These are phyloP conservation scores for Globisporangium heterothallicum DNA, from an alignment of 352 stramenopile genomes.

Conservation along the genomic window DNA sequence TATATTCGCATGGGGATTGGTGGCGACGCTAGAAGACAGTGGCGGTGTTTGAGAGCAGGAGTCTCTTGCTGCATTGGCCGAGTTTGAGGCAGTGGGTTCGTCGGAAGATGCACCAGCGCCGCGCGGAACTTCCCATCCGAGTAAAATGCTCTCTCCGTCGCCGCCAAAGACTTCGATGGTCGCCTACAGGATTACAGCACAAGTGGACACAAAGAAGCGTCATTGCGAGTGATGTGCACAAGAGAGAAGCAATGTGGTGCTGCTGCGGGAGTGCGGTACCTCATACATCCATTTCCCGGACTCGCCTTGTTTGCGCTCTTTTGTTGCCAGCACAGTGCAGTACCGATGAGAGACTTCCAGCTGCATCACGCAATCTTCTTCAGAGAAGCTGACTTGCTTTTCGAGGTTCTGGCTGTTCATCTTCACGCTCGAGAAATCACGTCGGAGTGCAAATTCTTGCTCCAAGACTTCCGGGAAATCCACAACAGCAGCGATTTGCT, in stretches of 20 bases:
- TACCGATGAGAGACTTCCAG: conserved; percentile 62
- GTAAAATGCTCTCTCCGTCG: conserved; percentile 64
- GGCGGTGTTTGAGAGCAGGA: background rate
- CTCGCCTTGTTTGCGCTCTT: conserved; percentile 60
- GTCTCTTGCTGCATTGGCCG: background rate
- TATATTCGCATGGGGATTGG: background rate
- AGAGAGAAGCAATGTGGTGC: too few species aligned
- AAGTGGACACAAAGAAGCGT: background rate
- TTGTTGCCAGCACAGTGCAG: conserved; percentile 66
- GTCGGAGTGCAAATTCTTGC: conserved; percentile 50
- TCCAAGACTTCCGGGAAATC: conserved; percentile 60
- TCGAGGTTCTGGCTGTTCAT: conserved; percentile 58
- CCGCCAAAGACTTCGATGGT: conserved; percentile 45
- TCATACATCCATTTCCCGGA: conserved; percentile 82
- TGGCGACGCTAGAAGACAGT: background rate
- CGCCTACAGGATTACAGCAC: conserved; percentile 15
- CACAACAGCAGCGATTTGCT: conserved; percentile 28
- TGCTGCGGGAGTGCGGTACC: conserved; percentile 11
- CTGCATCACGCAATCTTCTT: conserved; percentile 69
- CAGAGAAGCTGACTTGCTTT: conserved; percentile 58
- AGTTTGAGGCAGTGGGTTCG: background rate
- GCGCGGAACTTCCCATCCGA: conserved; percentile 73
- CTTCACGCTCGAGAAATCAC: conserved; percentile 68
- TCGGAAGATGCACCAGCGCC: background rate
- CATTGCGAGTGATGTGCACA: background rate